Evolutionary conservation across 2,329 filamentous ascomycete species (phyloP).

Genomic region (Dendrostoma leiphaemia): DNA sequence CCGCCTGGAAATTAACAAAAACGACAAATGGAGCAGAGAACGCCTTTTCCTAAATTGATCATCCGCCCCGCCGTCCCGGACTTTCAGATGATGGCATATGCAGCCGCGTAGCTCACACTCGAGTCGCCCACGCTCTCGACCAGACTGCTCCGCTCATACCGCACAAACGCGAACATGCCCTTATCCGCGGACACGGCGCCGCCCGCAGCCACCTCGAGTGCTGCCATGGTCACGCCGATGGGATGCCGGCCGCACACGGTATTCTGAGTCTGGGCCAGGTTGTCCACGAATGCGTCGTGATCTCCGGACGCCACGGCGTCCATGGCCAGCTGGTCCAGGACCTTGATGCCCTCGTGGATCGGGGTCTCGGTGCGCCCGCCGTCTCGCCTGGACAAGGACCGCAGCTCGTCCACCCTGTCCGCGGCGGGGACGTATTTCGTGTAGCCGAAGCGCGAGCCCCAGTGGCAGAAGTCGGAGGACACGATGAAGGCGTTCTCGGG

Average conservation of each 20-base stretch:
- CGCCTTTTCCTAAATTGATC: neutral
- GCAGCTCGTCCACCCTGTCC: constrained; percentile 38
- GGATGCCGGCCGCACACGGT: constrained; percentile 95
- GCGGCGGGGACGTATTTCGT: constrained; percentile 66
- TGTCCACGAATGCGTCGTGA: constrained; percentile 68
- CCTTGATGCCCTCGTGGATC: constrained; percentile 83
- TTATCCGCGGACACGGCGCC: constrained; percentile 43
- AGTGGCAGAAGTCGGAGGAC: constrained; percentile 96
- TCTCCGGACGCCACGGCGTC: constrained; percentile 75
- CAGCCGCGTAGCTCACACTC: constrained; percentile 94
- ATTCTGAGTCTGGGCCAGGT: constrained; percentile 72
- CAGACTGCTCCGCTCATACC: constrained; percentile 84
- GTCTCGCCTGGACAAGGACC: constrained; percentile 30
- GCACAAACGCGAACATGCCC: constrained; percentile 71
- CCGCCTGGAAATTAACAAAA: no score
- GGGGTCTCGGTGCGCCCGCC: constrained; percentile 40
- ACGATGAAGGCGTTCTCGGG: constrained; percentile 79
- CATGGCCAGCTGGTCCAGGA: constrained; percentile 80
- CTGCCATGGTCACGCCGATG: constrained; percentile 90
- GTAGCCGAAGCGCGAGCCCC: constrained; percentile 83
- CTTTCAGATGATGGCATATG: constrained; percentile 72
- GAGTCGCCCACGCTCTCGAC: constrained; percentile 67
- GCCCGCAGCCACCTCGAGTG: constrained; percentile 55
- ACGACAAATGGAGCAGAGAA: no score
- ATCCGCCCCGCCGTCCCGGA: neutral